Base-by-base conservation (phyloP, 2,329 filamentous ascomycete species). In the Hypocreales sp. region DNA sequence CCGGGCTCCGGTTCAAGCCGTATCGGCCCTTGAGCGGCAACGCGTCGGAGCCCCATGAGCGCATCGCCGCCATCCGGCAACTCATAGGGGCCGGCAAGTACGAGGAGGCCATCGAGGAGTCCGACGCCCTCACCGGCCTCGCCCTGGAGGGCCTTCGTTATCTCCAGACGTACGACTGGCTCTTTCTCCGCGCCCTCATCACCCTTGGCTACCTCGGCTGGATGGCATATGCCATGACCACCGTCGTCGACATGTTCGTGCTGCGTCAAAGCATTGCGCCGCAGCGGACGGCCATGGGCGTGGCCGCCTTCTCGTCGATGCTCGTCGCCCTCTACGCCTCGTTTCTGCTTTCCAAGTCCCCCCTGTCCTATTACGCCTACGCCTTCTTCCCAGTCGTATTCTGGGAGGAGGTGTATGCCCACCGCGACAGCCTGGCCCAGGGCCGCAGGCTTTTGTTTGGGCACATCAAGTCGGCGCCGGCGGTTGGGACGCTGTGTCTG, bases 161-260 rank as follows among this genome's bases (percentile, higher is more conserved):
- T 48, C 65, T 98, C 15, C 90, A 98, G 52, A 98, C 86, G 0
- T 98, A 98, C 44, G 90, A 98, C 56, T 98, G 90, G 90, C 64
- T 98, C 3, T 98, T 98, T 54, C 58, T 98, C 20, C 69, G 90
- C 33, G 79, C 82, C 2, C 63, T 98, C 26, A 79, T 98, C 33
- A 94, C 90, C 2, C 48, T 79, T 9, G 90, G 90, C 12, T 98
- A 95, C 44, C 57, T 95, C 7, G 90, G 90, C 13, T 98, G 87
- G 87, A 92, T 95, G 45, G 78, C 79, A 1, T 98, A 86, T 51
- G 83, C 86, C 2, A 60, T 92, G 27, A 90, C 83, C 1, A 92
- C 79, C 0, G 84, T 95, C 25, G 65, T 95, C 35, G 79, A 93
- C 46, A 58, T 86, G 28, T 83, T 93, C 51, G 82, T 98, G 27